Percentiles rank a stretch among this genome's conserved stretches.
These are phyloP conservation scores for Yamadazyma olivae DNA, from an alignment of 805 yeast species.

Conservation along the genomic window DNA sequence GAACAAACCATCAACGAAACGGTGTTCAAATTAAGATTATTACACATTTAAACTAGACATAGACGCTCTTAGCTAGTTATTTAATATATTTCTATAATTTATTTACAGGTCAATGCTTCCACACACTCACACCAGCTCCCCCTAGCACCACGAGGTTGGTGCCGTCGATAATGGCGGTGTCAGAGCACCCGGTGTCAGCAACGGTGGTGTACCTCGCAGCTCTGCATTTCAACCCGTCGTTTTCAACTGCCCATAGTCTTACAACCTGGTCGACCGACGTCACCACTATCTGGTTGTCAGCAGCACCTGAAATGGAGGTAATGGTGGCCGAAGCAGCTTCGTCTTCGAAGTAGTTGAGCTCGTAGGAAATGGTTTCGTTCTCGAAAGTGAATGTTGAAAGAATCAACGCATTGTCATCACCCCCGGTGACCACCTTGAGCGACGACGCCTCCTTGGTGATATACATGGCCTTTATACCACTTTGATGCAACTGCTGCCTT, in stretches of 20 bases:
- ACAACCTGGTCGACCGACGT: conserved; percentile 84
- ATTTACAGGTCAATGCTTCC: conserved; percentile 22
- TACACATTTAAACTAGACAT: conserved; percentile 48
- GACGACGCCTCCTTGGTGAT: conserved; percentile 8
- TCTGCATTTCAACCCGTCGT: conserved; percentile 18
- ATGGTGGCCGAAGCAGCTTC: conserved; percentile 86
- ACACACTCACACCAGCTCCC: conserved; percentile 77
- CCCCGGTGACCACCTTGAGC: conserved; percentile 64
- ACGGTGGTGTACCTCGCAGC: conserved; percentile 67
- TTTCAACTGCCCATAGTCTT: conserved; percentile 55
- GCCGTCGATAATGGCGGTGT: conserved; percentile 26
- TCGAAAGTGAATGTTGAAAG: conserved; percentile 18
- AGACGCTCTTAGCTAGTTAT: not conserved
- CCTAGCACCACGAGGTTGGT: conserved; percentile 51
- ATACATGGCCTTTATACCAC: conserved; percentile 70
- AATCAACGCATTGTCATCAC: conserved; percentile 81
- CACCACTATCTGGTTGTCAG: conserved; percentile 37
- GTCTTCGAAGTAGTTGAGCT: conserved; percentile 31
- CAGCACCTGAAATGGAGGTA: conserved; percentile 52
- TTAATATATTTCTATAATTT: not conserved
- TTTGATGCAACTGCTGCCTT: conserved; percentile 69
- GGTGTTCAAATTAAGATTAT: conserved; percentile 70
- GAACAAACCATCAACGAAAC: conserved; percentile 79
- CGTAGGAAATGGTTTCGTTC: conserved; percentile 17
- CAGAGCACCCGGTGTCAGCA: conserved; percentile 86